Evolutionary conservation across 768 basidiomycete genomes (phyloP).

Genomic region (Myochromella boudieri): DNA sequence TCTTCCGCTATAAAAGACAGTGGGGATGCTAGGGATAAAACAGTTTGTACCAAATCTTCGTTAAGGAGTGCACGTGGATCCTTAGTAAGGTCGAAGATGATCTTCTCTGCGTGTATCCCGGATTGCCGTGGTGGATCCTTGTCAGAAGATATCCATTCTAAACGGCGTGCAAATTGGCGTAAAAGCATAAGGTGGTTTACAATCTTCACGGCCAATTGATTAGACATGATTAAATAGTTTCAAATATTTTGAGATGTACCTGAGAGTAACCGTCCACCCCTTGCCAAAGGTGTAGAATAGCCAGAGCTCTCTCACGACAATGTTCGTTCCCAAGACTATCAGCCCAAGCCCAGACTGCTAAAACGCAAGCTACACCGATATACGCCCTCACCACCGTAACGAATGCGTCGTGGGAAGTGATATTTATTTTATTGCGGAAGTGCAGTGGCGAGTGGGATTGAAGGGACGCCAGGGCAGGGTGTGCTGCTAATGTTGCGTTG

Average conservation of each 20-base stretch:
- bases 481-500: slow-evolving; percentile 41
- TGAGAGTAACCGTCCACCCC: slow-evolving; percentile 69
- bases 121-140: slow-evolving; percentile 61
- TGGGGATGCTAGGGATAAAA: slow-evolving; percentile 58
- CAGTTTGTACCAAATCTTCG: slow-evolving; percentile 55
- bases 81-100: slow-evolving; percentile 59
- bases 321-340: slow-evolving; percentile 68
- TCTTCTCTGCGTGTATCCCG: slow-evolving; percentile 66
- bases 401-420: slow-evolving; percentile 54
- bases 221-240: slow-evolving; percentile 9
- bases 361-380: slow-evolving; percentile 63
- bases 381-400: slow-evolving; percentile 63
- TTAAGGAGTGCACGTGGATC: slow-evolving; percentile 62
- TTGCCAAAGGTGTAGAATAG: slow-evolving; percentile 67
- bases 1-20: slow-evolving; percentile 62
- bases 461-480: slow-evolving; percentile 32
- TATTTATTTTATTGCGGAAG: slow-evolving; percentile 27
- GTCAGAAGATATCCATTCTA: slow-evolving; percentile 71
- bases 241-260: slow-evolving; percentile 34
- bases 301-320: slow-evolving; percentile 64
- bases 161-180: slow-evolving; percentile 68
- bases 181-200: slow-evolving; percentile 72
- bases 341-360: slow-evolving; percentile 78
- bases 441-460: slow-evolving; percentile 37
- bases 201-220: slow-evolving; percentile 42